phyloP scores from a whole-genome alignment of 1,284 basidiomycete genomes.

The Tylopilus sp. region DNA sequence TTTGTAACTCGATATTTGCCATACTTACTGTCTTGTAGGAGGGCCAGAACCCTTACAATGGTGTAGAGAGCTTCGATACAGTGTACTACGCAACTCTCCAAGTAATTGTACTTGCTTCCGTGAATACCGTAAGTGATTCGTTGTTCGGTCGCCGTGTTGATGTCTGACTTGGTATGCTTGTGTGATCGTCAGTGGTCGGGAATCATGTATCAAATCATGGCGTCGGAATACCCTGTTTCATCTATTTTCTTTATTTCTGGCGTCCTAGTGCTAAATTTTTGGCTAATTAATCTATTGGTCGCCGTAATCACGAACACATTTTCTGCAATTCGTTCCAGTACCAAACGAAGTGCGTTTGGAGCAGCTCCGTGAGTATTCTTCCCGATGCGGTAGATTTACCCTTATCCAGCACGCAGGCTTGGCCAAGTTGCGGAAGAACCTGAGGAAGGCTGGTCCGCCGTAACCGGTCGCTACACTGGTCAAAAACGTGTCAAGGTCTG shows the following conservation, averaged over 20 bases:
- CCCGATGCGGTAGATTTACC: not conserved
- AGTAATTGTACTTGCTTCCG: slow-evolving; percentile 88
- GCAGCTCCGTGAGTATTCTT: slow-evolving; percentile 68
- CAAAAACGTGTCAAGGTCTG: slow-evolving; percentile 64
- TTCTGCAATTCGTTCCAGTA: slow-evolving; percentile 89
- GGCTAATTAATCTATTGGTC: slow-evolving; percentile 95
- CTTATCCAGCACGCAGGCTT: slow-evolving; percentile 47
- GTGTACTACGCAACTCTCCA: slow-evolving; percentile 88
- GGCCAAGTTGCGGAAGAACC: slow-evolving; percentile 61
- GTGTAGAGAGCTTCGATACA: slow-evolving; percentile 91
- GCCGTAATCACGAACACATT: slow-evolving; percentile 98
- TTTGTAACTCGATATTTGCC: not conserved
- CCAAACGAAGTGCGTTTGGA: slow-evolving; percentile 94
- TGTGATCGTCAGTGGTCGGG: slow-evolving; percentile 67
- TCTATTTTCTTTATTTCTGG: slow-evolving; percentile 91
- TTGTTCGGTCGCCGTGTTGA: not conserved
- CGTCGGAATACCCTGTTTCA: slow-evolving; percentile 91
- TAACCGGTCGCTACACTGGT: slow-evolving; percentile 55
- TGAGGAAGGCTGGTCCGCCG: slow-evolving; percentile 52
- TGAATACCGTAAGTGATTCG: slow-evolving; percentile 69
- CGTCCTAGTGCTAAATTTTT: slow-evolving; percentile 90
- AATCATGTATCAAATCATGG: slow-evolving; percentile 93
- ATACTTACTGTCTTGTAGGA: slow-evolving; percentile 53
- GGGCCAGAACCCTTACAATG: slow-evolving; percentile 74
- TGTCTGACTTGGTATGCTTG: slow-evolving; percentile 1